phyloP scores from a whole-genome alignment of 371 early-diverging fungal species.

The Spraguea lophii region DNA sequence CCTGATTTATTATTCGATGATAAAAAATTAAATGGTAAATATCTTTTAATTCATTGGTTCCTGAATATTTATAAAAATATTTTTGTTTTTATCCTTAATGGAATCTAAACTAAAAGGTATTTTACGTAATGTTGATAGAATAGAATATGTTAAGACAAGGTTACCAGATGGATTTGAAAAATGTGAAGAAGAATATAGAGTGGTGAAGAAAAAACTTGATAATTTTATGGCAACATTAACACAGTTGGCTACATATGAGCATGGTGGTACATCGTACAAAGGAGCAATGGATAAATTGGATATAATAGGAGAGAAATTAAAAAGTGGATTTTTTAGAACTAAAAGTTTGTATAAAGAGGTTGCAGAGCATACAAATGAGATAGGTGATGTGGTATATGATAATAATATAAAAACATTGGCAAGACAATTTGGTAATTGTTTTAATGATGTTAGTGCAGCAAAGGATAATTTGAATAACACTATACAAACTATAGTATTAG shows the following conservation, averaged over 20 bases:
- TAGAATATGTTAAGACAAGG: slow-evolving; percentile 36
- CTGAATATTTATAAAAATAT: too few relatives aligned
- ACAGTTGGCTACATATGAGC: slow-evolving; percentile 28
- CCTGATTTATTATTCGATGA: too few relatives aligned
- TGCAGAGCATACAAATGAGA: not conserved
- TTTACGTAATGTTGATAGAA: slow-evolving; percentile 24
- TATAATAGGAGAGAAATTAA: slow-evolving; percentile 10
- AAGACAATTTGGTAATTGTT: slow-evolving; percentile 16
- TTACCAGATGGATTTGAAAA: slow-evolving; percentile 25
- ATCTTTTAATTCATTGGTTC: too few relatives aligned
- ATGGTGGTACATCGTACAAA: slow-evolving; percentile 26
- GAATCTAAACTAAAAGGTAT: slow-evolving; percentile 1
- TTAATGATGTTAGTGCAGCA: slow-evolving; percentile 17
- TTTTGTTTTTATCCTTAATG: not conserved
- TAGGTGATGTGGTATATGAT: slow-evolving; percentile 3
- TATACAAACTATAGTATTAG: slow-evolving; percentile 6
- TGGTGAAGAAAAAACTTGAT: slow-evolving; percentile 15
- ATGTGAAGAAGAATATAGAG: slow-evolving; percentile 32
- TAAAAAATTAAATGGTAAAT: too few relatives aligned
- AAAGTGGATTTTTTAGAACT: slow-evolving; percentile 16
- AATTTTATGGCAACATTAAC: slow-evolving; percentile 12
- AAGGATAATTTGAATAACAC: slow-evolving; percentile 33
- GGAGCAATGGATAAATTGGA: slow-evolving; percentile 26
- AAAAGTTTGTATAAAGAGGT: slow-evolving; percentile 31
- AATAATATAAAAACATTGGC: slow-evolving; percentile 4